Evolutionary conservation across 1,284 basidiomycete species (phyloP).

Genomic region (Thecaphora frezii): DNA sequence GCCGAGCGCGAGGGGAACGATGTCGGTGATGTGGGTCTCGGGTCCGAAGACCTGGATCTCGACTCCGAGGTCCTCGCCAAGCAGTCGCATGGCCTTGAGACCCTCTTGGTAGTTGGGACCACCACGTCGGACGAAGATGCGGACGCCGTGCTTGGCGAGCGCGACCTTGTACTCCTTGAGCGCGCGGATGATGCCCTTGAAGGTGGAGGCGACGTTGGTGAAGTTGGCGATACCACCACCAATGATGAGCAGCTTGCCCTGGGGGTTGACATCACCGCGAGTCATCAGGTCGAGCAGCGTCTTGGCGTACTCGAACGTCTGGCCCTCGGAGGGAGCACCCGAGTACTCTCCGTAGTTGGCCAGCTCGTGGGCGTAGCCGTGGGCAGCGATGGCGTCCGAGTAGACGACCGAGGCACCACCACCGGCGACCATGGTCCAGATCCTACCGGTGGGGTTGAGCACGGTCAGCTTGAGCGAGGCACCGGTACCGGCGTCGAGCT

Average conservation of each 20-base stretch:
- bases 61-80: slow-evolving; percentile 95
- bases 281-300: slow-evolving; percentile 97
- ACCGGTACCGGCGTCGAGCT: slow-evolving; percentile 93
- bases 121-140: slow-evolving; percentile 85
- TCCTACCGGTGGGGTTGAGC: slow-evolving; percentile 86
- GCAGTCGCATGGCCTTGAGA: slow-evolving; percentile 95
- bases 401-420: slow-evolving; percentile 72
- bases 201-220: slow-evolving; percentile 97
- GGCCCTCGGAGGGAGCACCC: slow-evolving; percentile 94
- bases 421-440: slow-evolving; percentile 99
- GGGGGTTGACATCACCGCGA: slow-evolving; percentile 63
- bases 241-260: slow-evolving; percentile 96
- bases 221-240: slow-evolving; percentile 99
- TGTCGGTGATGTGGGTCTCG: slow-evolving; percentile 97
- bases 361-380: slow-evolving; percentile 93
- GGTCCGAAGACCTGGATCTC: slow-evolving; percentile 94
- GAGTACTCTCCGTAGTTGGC: slow-evolving; percentile 99
- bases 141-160: slow-evolving; percentile 52
- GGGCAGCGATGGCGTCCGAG: slow-evolving; percentile 93
- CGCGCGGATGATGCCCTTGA: slow-evolving; percentile 99
- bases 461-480: slow-evolving; percentile 98
- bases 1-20: slow-evolving; percentile 94
- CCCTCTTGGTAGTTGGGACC: slow-evolving; percentile 99
- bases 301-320: slow-evolving; percentile 99
- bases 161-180: slow-evolving; percentile 82